These are phyloP conservation scores for Talaromyces sp. DNA, from an alignment of 2,329 filamentous ascomycete species.

Conservation along the genomic window DNA sequence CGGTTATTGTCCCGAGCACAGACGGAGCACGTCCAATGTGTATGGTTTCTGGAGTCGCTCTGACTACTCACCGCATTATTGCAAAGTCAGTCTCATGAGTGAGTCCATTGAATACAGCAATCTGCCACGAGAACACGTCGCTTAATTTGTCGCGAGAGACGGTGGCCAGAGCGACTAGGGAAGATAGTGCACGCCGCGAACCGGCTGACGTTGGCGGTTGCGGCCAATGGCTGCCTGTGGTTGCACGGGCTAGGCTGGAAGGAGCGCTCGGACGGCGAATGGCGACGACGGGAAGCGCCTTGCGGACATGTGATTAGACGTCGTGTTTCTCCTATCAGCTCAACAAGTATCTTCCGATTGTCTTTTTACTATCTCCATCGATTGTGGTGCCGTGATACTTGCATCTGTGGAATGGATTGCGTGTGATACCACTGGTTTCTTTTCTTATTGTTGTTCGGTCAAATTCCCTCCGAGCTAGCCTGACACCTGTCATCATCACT, in stretches of 20 bases:
- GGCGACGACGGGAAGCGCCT: constrained; percentile 3
- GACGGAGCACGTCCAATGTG: background rate
- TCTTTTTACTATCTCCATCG: background rate
- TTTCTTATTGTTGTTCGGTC: background rate
- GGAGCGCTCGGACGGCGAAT: constrained; percentile 3
- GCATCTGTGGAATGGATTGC: background rate
- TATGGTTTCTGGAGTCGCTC: background rate
- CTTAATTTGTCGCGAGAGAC: constrained; percentile 2
- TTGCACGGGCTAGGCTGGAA: background rate
- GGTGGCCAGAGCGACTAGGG: background rate
- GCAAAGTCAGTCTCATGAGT: background rate
- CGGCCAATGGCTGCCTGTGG: background rate
- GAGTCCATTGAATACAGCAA: background rate
- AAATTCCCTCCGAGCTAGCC: background rate
- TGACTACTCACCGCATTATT: background rate
- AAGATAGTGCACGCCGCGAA: constrained; percentile 1
- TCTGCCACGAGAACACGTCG: background rate
- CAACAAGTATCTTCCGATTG: background rate
- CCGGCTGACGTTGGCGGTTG: background rate
- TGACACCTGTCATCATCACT: constrained; percentile 2
- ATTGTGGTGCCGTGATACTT: background rate
- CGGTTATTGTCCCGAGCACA: background rate
- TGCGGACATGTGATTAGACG: constrained; percentile 19
- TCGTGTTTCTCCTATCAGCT: background rate
- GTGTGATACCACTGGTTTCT: background rate